Percentiles rank a stretch among this genome's conserved stretches.
Conservation (phyloP, 257 asterid species). For the Scutellaria baicalensis region DNA sequence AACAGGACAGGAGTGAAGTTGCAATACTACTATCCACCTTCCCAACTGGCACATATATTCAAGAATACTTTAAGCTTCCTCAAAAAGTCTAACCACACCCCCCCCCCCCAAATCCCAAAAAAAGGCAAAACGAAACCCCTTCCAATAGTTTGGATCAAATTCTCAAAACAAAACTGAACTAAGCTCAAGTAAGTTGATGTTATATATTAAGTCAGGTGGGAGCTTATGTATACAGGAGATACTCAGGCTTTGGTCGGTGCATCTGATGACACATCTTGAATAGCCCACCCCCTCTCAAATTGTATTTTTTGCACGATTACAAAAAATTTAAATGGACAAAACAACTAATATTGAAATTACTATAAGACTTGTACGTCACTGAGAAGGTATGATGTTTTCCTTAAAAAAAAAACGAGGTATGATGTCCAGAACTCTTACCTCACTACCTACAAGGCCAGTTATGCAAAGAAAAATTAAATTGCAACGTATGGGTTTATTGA, state of each 20-base stretch:
- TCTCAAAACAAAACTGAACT: neutral
- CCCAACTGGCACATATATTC: neutral
- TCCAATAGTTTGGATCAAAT: too few species aligned
- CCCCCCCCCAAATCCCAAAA: too few species aligned
- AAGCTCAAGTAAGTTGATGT: neutral
- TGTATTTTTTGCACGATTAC: neutral
- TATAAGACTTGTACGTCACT: neutral
- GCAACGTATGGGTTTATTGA: neutral
- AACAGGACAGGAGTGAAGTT: neutral
- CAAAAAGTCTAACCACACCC: neutral
- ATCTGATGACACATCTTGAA: neutral
- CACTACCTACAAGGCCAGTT: neutral
- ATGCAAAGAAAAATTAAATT: neutral
- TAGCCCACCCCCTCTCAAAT: neutral
- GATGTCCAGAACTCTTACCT: neutral
- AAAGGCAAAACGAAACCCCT: too few species aligned
- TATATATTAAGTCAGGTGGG: neutral
- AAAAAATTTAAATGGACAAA: neutral
- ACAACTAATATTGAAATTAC: neutral
- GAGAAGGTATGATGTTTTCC: neutral
- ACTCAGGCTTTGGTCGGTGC: neutral
- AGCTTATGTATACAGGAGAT: neutral
- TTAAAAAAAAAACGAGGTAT: neutral
- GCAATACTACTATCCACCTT: neutral
- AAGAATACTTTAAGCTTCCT: neutral